Evolutionary conservation across 164 flowering plant species (phyloP).

Genomic region (Houttuynia cordata): DNA sequence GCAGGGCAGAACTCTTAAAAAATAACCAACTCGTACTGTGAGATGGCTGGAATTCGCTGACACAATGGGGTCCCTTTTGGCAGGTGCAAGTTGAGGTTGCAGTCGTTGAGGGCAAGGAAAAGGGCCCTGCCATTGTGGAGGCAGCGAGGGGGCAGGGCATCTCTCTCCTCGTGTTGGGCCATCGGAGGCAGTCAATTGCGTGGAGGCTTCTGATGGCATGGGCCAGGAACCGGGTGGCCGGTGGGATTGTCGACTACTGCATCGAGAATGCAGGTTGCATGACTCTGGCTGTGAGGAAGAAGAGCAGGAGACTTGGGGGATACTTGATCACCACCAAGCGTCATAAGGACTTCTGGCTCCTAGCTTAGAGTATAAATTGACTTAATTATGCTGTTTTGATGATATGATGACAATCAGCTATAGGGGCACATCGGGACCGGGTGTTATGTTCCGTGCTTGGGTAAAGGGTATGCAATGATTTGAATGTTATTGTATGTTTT

Average conservation of each 20-base stretch:
- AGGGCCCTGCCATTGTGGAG: slow-evolving; percentile 60
- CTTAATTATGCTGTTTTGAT: too few relatives aligned
- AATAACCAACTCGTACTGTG: neutral
- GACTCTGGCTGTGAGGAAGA: slow-evolving; percentile 69
- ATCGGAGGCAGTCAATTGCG: slow-evolving; percentile 45
- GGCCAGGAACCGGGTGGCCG: slow-evolving; percentile 22
- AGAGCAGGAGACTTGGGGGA: slow-evolving; percentile 53
- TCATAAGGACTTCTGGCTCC: slow-evolving; percentile 71
- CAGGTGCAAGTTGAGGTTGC: slow-evolving; percentile 52
- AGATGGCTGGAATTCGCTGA: neutral
- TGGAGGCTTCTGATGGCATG: slow-evolving; percentile 65
- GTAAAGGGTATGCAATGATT: too few relatives aligned
- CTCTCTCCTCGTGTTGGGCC: slow-evolving; percentile 64
- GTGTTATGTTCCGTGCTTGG: too few relatives aligned
- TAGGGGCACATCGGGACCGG: too few relatives aligned
- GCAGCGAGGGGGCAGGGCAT: slow-evolving; percentile 56
- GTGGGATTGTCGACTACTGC: slow-evolving; percentile 62
- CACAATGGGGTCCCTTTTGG: neutral
- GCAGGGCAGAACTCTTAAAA: too few relatives aligned
- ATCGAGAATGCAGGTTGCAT: slow-evolving; percentile 60
- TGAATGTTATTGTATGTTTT: too few relatives aligned
- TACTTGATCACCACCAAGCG: slow-evolving; percentile 63
- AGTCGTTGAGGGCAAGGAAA: slow-evolving; percentile 62
- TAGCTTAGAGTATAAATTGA: slow-evolving; percentile 29
- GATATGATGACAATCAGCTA: too few relatives aligned